phyloP scores from a whole-genome alignment of 768 basidiomycete genomes.

The Lactarius hatsudake region DNA sequence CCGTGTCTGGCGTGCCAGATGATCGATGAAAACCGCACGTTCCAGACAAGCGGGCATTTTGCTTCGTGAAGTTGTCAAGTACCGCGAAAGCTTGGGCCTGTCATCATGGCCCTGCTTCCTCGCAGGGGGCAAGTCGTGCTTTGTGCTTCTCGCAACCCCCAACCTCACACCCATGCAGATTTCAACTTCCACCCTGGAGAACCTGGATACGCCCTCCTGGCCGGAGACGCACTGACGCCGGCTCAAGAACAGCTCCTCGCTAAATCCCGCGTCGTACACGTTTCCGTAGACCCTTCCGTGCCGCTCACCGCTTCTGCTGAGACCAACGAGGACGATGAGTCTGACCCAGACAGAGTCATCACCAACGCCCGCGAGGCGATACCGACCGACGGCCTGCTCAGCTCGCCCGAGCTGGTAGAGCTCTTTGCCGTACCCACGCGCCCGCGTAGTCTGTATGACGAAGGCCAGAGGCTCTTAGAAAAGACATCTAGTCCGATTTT shows the following conservation, averaged over 20 bases:
- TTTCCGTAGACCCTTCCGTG: slow-evolving; percentile 63
- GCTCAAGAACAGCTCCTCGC: slow-evolving; percentile 52
- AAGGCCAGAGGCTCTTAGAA: slow-evolving; percentile 37
- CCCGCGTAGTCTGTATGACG: slow-evolving; percentile 70
- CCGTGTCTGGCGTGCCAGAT: background rate
- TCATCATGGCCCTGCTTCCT: slow-evolving; percentile 75
- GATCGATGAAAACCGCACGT: background rate
- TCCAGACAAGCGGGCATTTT: slow-evolving; percentile 76
- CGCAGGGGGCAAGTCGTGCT: slow-evolving; percentile 63
- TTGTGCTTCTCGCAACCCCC: background rate
- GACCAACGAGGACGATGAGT: slow-evolving; percentile 45
- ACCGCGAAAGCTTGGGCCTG: slow-evolving; percentile 46
- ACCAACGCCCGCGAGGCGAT: slow-evolving; percentile 65
- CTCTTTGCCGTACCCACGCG: slow-evolving; percentile 42
- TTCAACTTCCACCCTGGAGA: slow-evolving; percentile 89
- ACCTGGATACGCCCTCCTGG: slow-evolving; percentile 75
- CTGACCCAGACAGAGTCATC: slow-evolving; percentile 69
- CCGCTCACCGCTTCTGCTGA: slow-evolving; percentile 30
- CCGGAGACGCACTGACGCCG: slow-evolving; percentile 54
- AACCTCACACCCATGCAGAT: slow-evolving; percentile 45
- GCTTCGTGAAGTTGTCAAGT: slow-evolving; percentile 56
- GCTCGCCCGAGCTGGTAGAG: slow-evolving; percentile 49
- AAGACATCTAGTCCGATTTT: background rate
- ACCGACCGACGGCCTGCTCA: slow-evolving; percentile 67
- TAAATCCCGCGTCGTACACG: slow-evolving; percentile 69